These are phyloP conservation scores for Podospora bellae-mahoneyi DNA, from an alignment of 495 filamentous ascomycete species.

Conservation along the genomic window DNA sequence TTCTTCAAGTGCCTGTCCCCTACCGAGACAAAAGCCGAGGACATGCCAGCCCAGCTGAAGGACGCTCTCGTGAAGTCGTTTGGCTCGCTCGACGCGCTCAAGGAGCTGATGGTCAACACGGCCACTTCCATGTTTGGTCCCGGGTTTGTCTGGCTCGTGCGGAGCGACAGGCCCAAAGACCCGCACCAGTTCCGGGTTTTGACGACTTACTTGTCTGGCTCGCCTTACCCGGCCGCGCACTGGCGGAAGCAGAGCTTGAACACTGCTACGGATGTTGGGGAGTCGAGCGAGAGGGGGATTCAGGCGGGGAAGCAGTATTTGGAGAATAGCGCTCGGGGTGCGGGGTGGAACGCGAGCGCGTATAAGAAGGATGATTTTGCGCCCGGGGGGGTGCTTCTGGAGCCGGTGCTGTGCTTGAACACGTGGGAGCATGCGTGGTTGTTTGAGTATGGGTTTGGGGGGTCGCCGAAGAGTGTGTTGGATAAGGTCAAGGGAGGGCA, in stretches of 20 bases:
- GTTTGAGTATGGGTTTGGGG: slow-evolving; percentile 68
- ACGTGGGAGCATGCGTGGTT: slow-evolving; percentile 97
- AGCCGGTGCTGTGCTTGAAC: slow-evolving; percentile 83
- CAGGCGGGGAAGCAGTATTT: slow-evolving; percentile 30
- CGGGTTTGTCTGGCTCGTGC: slow-evolving; percentile 92
- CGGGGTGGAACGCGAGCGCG: slow-evolving; percentile 44
- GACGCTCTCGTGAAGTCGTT: slow-evolving; percentile 59
- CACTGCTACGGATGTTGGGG: slow-evolving; percentile 62
- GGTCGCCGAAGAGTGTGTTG: neutral
- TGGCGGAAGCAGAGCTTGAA: slow-evolving; percentile 76
- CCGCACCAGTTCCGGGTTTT: slow-evolving; percentile 64
- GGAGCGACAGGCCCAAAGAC: slow-evolving; percentile 33
- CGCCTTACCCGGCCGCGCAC: slow-evolving; percentile 80
- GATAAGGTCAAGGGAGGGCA: slow-evolving; percentile 6
- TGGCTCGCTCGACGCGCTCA: slow-evolving; percentile 75
- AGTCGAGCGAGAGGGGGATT: slow-evolving; percentile 33
- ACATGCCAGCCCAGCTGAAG: slow-evolving; percentile 34
- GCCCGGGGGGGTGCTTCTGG: slow-evolving; percentile 66
- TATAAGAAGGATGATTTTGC: slow-evolving; percentile 41
- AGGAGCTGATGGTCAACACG: slow-evolving; percentile 72
- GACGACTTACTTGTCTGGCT: slow-evolving; percentile 85
- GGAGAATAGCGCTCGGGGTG: slow-evolving; percentile 43
- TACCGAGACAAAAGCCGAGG: slow-evolving; percentile 20
- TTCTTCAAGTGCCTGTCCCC: slow-evolving; percentile 70
- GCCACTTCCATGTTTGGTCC: slow-evolving; percentile 93